Percentiles rank a stretch among this genome's conserved stretches.
Conservation (phyloP, 192 early-diverging fungal species). For the Mortierella hygrophila region DNA sequence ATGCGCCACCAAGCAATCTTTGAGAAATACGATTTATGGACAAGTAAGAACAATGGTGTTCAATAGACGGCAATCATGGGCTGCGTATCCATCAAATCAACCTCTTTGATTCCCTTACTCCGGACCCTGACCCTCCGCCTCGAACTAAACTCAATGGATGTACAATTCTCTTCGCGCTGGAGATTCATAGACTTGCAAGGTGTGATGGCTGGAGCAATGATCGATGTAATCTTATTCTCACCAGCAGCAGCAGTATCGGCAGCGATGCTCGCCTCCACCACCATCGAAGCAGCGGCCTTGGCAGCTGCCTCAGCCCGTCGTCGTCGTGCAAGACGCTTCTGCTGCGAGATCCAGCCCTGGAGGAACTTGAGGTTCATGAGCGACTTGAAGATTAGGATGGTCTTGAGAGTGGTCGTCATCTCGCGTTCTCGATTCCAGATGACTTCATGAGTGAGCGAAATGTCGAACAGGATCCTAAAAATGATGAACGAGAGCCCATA, state of each 20-base stretch:
- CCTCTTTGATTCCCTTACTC: not conserved
- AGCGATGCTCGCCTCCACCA: not conserved
- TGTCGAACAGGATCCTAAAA: slow-evolving; percentile 29
- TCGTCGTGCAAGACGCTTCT: slow-evolving; percentile 12
- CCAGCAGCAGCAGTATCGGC: not conserved
- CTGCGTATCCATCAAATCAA: not conserved
- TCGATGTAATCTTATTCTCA: not conserved
- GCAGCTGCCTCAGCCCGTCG: not conserved
- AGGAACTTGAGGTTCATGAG: slow-evolving; percentile 35
- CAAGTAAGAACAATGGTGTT: not conserved
- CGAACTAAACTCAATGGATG: not conserved
- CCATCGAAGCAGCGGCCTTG: not conserved
- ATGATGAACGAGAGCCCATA: slow-evolving; percentile 12
- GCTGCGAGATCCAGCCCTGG: slow-evolving; percentile 34
- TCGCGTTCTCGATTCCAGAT: slow-evolving; percentile 7
- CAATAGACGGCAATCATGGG: slow-evolving; percentile 2
- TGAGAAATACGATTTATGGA: too few species aligned
- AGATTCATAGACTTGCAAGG: not conserved
- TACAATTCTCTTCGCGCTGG: not conserved
- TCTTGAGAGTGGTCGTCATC: not conserved
- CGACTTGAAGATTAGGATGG: slow-evolving; percentile 30
- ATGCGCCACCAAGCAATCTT: not conserved
- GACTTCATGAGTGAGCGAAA: slow-evolving; percentile 25
- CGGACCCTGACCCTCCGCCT: not conserved
- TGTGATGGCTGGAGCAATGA: not conserved